These are phyloP conservation scores for Bipolaris cookei DNA, from an alignment of 2,329 filamentous ascomycete species.

Conservation along the genomic window DNA sequence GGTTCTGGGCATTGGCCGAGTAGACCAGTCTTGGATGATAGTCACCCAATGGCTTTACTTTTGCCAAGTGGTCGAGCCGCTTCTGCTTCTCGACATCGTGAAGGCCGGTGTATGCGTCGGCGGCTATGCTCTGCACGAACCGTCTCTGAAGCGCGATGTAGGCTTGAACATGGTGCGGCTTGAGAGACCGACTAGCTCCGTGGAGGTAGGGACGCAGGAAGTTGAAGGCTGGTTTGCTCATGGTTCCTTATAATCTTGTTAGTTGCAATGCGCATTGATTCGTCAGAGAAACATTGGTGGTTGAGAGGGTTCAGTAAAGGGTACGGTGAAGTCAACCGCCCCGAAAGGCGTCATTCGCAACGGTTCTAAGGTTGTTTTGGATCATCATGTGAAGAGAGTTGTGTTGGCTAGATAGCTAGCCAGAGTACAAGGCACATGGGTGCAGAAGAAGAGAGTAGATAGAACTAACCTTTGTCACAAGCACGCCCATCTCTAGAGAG, in stretches of 20 bases:
- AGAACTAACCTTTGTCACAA: constrained; percentile 8
- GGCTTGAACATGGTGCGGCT: constrained; percentile 56
- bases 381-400: constrained; percentile 38
- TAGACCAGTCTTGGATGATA: constrained; percentile 61
- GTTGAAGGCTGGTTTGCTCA: constrained; percentile 56
- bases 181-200: constrained; percentile 48
- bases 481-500: constrained; percentile 9
- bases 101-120: constrained; percentile 36
- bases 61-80: constrained; percentile 62
- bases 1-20: constrained; percentile 20
- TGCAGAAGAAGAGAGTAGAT: background rate
- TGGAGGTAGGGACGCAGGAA: constrained; percentile 65
- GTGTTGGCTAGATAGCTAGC: background rate
- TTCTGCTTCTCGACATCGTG: constrained; percentile 57
- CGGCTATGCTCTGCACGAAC: constrained; percentile 27
- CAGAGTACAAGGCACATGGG: background rate
- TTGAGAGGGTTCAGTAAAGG: constrained; percentile 43
- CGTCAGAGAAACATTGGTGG: background rate
- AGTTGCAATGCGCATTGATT: constrained; percentile 35
- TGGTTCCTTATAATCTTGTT: constrained; percentile 48
- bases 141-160: constrained; percentile 54
- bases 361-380: constrained; percentile 62
- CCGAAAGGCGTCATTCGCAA: constrained; percentile 67
- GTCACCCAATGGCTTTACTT: constrained; percentile 56
- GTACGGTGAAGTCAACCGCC: constrained; percentile 58